A percentile compares a stretch with the other conserved stretches of the same genome.
Conservation (phyloP, 192 early-diverging fungal species). For the Linderina pennispora region DNA sequence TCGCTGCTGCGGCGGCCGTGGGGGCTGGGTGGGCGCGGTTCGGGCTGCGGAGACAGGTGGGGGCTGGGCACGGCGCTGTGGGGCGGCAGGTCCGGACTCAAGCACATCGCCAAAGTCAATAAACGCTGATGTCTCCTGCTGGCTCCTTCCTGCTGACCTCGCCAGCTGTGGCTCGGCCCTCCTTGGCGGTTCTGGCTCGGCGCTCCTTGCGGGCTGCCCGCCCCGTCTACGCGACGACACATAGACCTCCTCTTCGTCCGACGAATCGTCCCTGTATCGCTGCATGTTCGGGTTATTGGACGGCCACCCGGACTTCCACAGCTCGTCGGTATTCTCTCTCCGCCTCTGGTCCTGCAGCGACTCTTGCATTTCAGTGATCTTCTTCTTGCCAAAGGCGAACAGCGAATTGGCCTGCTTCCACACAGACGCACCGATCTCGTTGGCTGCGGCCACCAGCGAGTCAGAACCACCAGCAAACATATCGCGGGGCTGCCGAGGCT, state of each 20-base stretch:
- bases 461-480: conserved; percentile 16
- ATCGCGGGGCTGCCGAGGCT: not conserved
- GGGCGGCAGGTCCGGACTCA: not conserved
- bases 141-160: no score
- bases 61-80: no score
- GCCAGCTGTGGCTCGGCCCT: no score
- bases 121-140: conserved; percentile 2
- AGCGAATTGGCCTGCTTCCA: conserved; percentile 48
- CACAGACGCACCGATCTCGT: conserved; percentile 38
- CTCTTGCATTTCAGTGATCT: conserved; percentile 44
- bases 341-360: conserved; percentile 27
- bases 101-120: conserved; percentile 5
- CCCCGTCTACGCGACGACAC: conserved; percentile 23
- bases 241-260: conserved; percentile 28
- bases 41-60: no score
- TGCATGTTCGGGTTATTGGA: no score
- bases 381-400: conserved; percentile 48
- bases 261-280: conserved; percentile 17
- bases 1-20: not conserved
- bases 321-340: not conserved
- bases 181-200: not conserved
- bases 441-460: conserved; percentile 37
- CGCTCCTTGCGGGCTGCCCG: conserved; percentile 1
- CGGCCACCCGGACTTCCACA: not conserved
- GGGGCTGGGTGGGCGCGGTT: not conserved